phyloP scores from a whole-genome alignment of 129 eudicot species.

The Arctium lappa region DNA sequence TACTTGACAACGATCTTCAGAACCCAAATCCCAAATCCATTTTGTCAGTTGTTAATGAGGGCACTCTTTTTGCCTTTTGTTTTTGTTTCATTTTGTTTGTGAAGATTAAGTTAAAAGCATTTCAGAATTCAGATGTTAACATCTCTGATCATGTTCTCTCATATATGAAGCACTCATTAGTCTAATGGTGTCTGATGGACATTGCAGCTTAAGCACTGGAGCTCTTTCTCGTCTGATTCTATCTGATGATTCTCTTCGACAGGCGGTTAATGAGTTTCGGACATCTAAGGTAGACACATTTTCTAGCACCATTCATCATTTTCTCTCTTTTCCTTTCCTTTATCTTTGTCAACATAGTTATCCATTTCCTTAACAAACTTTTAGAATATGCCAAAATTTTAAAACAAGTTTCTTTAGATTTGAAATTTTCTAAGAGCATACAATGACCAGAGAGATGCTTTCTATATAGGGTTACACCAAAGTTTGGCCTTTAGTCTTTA shows the following conservation, averaged over 20 bases:
- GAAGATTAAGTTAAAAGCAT: background rate
- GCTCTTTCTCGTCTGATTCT: conserved; percentile 84
- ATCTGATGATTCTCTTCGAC: conserved; percentile 86
- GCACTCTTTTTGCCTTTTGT: background rate
- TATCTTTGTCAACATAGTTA: background rate
- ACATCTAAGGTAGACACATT: conserved; percentile 55
- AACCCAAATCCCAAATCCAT: background rate
- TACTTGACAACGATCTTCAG: too few relatives aligned
- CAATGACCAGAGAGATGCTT: background rate
- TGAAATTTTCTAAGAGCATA: background rate
- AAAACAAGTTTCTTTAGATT: background rate
- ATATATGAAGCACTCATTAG: background rate
- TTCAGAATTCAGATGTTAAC: background rate
- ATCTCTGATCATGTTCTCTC: background rate
- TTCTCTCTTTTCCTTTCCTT: background rate
- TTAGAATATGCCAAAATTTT: background rate
- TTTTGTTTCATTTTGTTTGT: background rate
- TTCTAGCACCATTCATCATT: background rate
- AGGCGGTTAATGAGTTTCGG: conserved; percentile 86
- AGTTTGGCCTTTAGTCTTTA: too few relatives aligned
- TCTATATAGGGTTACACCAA: background rate
- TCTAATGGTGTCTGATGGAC: background rate
- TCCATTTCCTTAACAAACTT: background rate
- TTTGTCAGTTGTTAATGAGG: background rate
- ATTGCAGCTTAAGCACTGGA: conserved; percentile 89